Base-by-base conservation (phyloP, 257 asterid genomes). In the Euphrasia confusa region DNA sequence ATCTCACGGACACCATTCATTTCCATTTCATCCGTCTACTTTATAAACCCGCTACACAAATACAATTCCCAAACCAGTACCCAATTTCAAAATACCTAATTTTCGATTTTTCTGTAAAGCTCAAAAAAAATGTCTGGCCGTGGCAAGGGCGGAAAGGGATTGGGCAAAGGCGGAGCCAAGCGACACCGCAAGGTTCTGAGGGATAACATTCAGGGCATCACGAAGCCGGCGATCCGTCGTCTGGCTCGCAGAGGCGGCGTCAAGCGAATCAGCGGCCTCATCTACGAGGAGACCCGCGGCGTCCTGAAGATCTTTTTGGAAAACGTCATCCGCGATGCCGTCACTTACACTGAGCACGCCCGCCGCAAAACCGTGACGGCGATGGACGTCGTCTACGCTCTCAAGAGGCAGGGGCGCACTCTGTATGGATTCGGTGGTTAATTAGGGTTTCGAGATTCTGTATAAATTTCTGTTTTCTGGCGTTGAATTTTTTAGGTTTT, bases 141-240 rank as follows among this genome's bases (percentile, higher is more conserved):
- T 47, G 53, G 53, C 13, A 47, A 47, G 53, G 53, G 53, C 2
- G 53, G 53, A 12, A 47, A 47, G 53, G 53, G 53, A 0, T 14
- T 47, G 17, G 53, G 53, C 53, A 47, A 47, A 14, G 53, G 53
- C 53, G 53, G 53, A 47, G 53, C 53, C 8, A 47, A 47, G 10
- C 53, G 53, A 5, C 53, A 47, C 53, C 53, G 53, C 10, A 47
- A 47, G 53, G 53, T 47, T 1, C 18, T 47, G 7, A 47, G 53
- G 53, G 53, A 47, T 5, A 47, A 47, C 53, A 47, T 47, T 5
- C 53, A 47, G 66, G 77, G 77, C 7, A 73, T 73, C 63, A 70
- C 79, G 58, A 78, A 81, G 77, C 84, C 84, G 50, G 84, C 84
- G 44, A 81, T 81, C 0, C 78, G 81, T 61, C 83, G 84, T 10